These are phyloP conservation scores for Daldinia caldariorum DNA, from an alignment of 495 filamentous ascomycete genomes.

Conservation along the genomic window DNA sequence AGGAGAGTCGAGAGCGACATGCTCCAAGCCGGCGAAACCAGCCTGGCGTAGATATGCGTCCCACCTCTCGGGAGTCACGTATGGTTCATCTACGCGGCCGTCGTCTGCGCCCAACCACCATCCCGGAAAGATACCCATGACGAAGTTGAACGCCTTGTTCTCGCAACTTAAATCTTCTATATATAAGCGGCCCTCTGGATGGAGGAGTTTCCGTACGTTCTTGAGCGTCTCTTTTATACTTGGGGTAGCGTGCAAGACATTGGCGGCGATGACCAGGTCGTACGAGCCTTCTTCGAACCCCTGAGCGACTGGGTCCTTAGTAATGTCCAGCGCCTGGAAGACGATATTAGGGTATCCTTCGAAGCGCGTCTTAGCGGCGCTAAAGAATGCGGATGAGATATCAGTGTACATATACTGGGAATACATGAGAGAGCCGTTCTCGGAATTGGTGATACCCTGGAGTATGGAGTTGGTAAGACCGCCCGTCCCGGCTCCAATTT, in stretches of 20 bases:
- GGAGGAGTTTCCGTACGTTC: constrained; percentile 58
- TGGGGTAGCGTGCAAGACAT: constrained; percentile 61
- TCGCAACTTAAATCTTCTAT: constrained; percentile 58
- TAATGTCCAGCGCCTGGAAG: constrained; percentile 57
- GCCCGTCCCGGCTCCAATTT: constrained; percentile 54
- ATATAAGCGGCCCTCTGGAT: constrained; percentile 64
- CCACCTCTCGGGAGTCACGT: background rate
- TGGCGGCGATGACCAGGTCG: constrained; percentile 60
- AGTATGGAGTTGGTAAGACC: constrained; percentile 52
- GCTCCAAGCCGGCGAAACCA: background rate
- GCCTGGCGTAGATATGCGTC: background rate
- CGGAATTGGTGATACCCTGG: constrained; percentile 10
- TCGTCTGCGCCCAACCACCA: constrained; percentile 65
- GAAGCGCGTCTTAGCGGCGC: constrained; percentile 38
- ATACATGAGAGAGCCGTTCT: constrained; percentile 25
- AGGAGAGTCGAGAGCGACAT: background rate
- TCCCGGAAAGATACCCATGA: constrained; percentile 56
- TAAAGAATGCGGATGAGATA: constrained; percentile 57
- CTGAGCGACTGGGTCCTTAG: constrained; percentile 50
- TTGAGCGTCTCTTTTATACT: constrained; percentile 51
- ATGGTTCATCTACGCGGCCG: background rate
- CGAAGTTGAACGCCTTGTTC: constrained; percentile 44
- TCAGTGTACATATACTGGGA: constrained; percentile 63
- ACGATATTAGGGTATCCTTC: constrained; percentile 50
- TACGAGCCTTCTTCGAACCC: constrained; percentile 55